Evolutionary conservation across 1,139 yeast species (phyloP).

Genomic region (Candida anutae): DNA sequence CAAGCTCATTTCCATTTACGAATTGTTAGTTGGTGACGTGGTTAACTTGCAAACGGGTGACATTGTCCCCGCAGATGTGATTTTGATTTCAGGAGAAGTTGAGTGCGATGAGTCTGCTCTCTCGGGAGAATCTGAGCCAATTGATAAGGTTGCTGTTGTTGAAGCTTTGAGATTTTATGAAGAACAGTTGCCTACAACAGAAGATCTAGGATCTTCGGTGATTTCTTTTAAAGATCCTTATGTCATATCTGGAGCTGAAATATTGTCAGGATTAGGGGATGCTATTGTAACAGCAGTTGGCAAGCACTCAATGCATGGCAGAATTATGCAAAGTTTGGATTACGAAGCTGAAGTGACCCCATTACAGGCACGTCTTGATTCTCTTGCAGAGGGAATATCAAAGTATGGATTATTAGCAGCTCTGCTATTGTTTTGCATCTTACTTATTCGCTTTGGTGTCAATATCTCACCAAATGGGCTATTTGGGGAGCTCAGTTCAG

Average conservation of each 20-base stretch:
- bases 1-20: conserved; percentile 61
- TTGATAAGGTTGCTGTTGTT: conserved; percentile 55
- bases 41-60: conserved; percentile 88
- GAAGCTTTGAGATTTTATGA: conserved; percentile 33
- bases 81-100: conserved; percentile 68
- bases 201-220: conserved; percentile 43
- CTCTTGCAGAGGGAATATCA: conserved; percentile 87
- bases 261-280: conserved; percentile 78
- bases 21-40: conserved; percentile 80
- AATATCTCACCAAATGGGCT: conserved; percentile 49
- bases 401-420: conserved; percentile 90
- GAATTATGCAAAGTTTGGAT: conserved; percentile 74
- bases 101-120: conserved; percentile 90
- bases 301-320: conserved; percentile 78
- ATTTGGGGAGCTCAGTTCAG: conserved; percentile 38
- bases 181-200: conserved; percentile 21
- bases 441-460: conserved; percentile 71
- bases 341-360: conserved; percentile 83
- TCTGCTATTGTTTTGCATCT: conserved; percentile 62
- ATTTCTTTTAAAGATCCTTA: conserved; percentile 59
- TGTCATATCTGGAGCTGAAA: conserved; percentile 85
- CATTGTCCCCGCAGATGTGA: conserved; percentile 81
- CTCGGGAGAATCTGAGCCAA: conserved; percentile 88
- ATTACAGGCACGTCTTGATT: conserved; percentile 71
- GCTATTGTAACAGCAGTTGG: conserved; percentile 92